Percentiles rank a stretch among this genome's conserved stretches.
phyloP scores from a whole-genome alignment of 805 yeast genomes.

The Metschnikowia sp. region DNA sequence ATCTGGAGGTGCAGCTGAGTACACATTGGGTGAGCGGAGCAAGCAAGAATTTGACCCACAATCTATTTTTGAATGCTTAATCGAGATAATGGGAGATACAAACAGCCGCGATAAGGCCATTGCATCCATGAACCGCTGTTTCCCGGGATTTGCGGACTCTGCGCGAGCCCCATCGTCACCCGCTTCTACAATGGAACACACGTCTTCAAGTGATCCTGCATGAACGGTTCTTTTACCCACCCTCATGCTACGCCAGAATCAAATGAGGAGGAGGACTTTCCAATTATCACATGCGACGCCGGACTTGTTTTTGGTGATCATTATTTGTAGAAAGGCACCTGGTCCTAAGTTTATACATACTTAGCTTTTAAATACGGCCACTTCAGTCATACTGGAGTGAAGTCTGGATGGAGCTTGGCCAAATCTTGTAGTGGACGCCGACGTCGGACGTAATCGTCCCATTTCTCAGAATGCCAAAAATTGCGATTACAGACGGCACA shows the following conservation, averaged over 20 bases:
- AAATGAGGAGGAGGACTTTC: background rate
- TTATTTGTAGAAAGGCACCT: no score
- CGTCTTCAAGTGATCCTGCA: constrained; percentile 15
- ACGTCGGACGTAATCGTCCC: no score
- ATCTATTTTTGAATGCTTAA: constrained; percentile 26
- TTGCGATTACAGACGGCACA: no score
- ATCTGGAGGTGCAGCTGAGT: constrained; percentile 18
- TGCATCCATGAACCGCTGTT: constrained; percentile 20
- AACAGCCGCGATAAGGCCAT: constrained; percentile 21
- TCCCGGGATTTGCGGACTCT: constrained; percentile 7
- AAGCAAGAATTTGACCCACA: constrained; percentile 31
- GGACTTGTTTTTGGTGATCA: background rate
- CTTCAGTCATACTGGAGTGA: no score
- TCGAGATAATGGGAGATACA: constrained; percentile 14
- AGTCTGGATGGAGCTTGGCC: no score
- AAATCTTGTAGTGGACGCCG: no score
- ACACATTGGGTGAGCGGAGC: constrained; percentile 31
- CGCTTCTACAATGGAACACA: constrained; percentile 9
- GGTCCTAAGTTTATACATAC: no score
- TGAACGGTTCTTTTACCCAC: background rate
- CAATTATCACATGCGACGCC: background rate
- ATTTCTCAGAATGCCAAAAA: no score
- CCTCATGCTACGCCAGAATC: background rate
- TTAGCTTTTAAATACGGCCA: no score
- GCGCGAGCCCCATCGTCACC: no score